Base-by-base conservation (phyloP, 169 alveolate genomes). In the Eimeria tenella region DNA sequence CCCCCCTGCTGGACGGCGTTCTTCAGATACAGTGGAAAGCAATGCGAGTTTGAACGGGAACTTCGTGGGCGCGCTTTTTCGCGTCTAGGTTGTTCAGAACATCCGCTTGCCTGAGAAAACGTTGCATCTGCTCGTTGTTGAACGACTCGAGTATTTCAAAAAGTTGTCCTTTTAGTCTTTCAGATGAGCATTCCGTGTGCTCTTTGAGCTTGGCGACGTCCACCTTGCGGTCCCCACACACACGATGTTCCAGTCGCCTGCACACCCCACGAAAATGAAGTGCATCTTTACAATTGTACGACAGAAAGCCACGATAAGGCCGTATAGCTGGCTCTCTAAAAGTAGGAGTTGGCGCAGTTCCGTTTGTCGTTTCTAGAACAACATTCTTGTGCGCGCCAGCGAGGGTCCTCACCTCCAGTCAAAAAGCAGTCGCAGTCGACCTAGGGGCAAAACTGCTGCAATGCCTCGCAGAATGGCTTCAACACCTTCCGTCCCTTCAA, bases 181-280 rank as follows among this genome's bases (percentile, higher is more conserved):
- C 93, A 21, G 97, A 97, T 53, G 97, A 94, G 8, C 98, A 98
- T 56, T 95, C 97, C 25, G 99, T 98, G 94, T 97, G 99, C 8
- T 97, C 97, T 62, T 97, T 95, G 84, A 98, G 96, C 55, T 94
- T 96, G 70, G 91, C 97, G 74, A 98, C 93, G 88, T 98, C 98
- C 52, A 98, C 97, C 91, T 95, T 96, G 25, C 98, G 96, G 94
- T 98, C 99, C 8, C 99, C 99, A 71, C 99, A 98, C 25, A 98
- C 97, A 95, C 97, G 95, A 89, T 97, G 97, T 91, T 98, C 99
- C 56, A 98, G 95, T 70, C 95, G 92, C 82, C 96, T 94, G 95
- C 73, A 93, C 23, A 19, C 84, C 19, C 19, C 68, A 58, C 68
- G 68, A 10, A 58, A 13, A 58, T 0, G 63, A 17, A 21, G 13